These are phyloP conservation scores for Halophytophthora polymorphica DNA, from an alignment of 352 stramenopile genomes.

Conservation along the genomic window DNA sequence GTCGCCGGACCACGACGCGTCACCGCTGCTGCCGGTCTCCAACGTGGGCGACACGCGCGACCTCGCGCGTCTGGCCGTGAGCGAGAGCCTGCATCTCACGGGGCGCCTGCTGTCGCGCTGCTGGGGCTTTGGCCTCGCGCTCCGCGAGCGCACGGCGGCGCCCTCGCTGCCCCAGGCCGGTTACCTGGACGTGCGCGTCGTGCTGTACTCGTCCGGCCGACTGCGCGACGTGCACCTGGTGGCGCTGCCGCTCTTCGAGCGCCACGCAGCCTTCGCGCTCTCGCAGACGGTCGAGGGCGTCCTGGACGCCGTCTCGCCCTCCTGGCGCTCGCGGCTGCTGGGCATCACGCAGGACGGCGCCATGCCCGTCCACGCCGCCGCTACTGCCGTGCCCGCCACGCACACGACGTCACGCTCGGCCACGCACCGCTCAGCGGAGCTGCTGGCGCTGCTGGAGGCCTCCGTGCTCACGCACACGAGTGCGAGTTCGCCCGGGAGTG, in stretches of 20 bases:
- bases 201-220: conserved; percentile 12
- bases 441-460: conserved; percentile 15
- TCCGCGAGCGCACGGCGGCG: conserved; percentile 17
- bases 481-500: too few relatives aligned
- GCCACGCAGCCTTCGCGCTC: conserved; percentile 2
- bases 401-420: conserved; percentile 7
- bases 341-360: conserved; percentile 14
- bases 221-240: conserved; percentile 30
- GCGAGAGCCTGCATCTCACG: conserved; percentile 26
- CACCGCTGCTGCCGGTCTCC: conserved; percentile 3
- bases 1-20: neutral
- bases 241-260: conserved; percentile 18
- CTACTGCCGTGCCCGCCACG: neutral
- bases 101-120: conserved; percentile 20
- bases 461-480: conserved; percentile 1
- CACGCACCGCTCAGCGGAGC: conserved; percentile 8
- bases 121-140: conserved; percentile 39
- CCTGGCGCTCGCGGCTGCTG: conserved; percentile 23
- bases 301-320: conserved; percentile 24
- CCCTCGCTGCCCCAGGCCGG: conserved; percentile 7
- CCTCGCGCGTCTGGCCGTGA: conserved; percentile 26
- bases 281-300: conserved; percentile 15
- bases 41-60: conserved; percentile 9
- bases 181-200: conserved; percentile 28
- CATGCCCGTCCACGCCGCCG: neutral